A percentile compares a stretch with the other conserved stretches of the same genome.
Conservation (phyloP, 2,329 filamentous ascomycete genomes). For the Microcyclosporella mali region DNA sequence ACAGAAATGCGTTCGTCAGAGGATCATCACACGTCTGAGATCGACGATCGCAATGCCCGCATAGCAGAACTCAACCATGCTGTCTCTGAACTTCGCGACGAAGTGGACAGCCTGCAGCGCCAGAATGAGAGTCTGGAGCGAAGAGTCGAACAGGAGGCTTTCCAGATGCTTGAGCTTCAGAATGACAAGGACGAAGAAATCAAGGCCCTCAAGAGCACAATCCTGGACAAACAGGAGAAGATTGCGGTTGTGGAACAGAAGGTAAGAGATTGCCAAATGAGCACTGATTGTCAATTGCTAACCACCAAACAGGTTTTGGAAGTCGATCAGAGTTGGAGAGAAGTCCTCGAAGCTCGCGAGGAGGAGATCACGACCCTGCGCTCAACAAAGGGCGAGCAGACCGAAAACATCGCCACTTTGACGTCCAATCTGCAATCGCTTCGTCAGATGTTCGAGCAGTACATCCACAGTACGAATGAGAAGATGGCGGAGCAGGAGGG, state of each 20-base stretch:
- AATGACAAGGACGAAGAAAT: conserved; percentile 30
- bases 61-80: conserved; percentile 29
- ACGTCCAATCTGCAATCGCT: conserved; percentile 16
- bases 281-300: too few species aligned
- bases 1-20: conserved; percentile 19
- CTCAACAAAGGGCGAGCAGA: conserved; percentile 6
- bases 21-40: conserved; percentile 27
- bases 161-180: conserved; percentile 32
- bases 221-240: conserved; percentile 31
- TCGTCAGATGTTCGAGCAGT: conserved; percentile 1
- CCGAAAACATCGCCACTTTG: conserved; percentile 22
- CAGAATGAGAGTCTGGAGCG: conserved; percentile 30
- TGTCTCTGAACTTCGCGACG: conserved; percentile 14
- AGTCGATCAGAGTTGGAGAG: conserved; percentile 38
- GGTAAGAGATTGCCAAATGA: conserved; percentile 7
- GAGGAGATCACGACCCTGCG: conserved; percentile 34
- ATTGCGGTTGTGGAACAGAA: conserved; percentile 30
- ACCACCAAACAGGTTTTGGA: conserved; percentile 6
- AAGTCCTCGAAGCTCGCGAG: conserved; percentile 35
- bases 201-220: conserved; percentile 22
- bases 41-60: conserved; percentile 29
- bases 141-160: conserved; percentile 32
- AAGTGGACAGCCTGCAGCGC: conserved; percentile 22
- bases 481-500: neutral
- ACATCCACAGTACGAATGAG: conserved; percentile 3